phyloP scores from a whole-genome alignment of 768 basidiomycete genomes.

The Leccinum olivaceopallidum region DNA sequence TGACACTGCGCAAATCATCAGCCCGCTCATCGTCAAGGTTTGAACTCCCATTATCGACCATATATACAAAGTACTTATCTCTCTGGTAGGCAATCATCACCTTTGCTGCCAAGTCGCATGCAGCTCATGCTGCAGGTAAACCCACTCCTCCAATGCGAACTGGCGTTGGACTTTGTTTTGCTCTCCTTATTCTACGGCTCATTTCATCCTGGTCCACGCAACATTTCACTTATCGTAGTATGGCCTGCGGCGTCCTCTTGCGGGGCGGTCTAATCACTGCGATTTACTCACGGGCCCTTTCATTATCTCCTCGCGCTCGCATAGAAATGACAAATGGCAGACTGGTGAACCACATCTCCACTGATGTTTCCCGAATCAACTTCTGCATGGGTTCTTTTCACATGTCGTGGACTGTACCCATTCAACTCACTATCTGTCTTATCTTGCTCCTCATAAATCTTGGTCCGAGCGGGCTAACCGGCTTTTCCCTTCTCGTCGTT shows the following conservation, averaged over 20 bases:
- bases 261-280: slow-evolving; percentile 87
- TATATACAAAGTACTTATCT: neutral
- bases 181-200: slow-evolving; percentile 67
- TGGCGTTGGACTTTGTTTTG: slow-evolving; percentile 77
- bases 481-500: slow-evolving; percentile 64
- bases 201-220: slow-evolving; percentile 66
- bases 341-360: slow-evolving; percentile 42
- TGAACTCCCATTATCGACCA: slow-evolving; percentile 1
- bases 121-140: slow-evolving; percentile 40
- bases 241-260: slow-evolving; percentile 69
- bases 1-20: slow-evolving; percentile 72
- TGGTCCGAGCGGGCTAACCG: slow-evolving; percentile 58
- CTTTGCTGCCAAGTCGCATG: slow-evolving; percentile 66
- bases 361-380: slow-evolving; percentile 89
- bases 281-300: slow-evolving; percentile 77
- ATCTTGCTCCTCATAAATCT: slow-evolving; percentile 72
- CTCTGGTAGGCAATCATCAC: slow-evolving; percentile 59
- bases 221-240: neutral
- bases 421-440: slow-evolving; percentile 78
- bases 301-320: slow-evolving; percentile 75
- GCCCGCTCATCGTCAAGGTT: slow-evolving; percentile 79
- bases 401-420: slow-evolving; percentile 39
- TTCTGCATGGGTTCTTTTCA: slow-evolving; percentile 83
- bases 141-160: slow-evolving; percentile 44
- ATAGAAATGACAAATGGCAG: slow-evolving; percentile 80